phyloP scores from a whole-genome alignment of 257 asterid species.

The Solanum dulcamara region DNA sequence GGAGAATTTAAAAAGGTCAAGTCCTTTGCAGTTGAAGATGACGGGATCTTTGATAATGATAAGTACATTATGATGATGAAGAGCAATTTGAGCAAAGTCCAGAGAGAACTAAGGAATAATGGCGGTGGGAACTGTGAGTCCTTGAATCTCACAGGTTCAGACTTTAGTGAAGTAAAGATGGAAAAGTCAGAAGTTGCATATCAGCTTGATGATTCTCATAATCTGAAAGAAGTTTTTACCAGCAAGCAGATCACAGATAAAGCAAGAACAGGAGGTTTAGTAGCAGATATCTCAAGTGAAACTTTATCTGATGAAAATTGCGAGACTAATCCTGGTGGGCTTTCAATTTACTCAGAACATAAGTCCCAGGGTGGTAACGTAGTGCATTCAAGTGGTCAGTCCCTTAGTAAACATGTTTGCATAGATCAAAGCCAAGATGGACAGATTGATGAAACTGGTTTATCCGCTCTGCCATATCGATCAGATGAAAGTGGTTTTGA shows the following conservation, averaged over 20 bases:
- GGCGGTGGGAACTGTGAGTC: constrained; percentile 7
- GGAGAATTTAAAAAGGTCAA: constrained; percentile 13
- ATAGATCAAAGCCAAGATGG: constrained; percentile 14
- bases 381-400: constrained; percentile 15
- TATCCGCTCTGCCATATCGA: constrained; percentile 6
- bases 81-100: constrained; percentile 14
- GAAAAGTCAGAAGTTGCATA: constrained; percentile 17
- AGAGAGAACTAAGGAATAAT: constrained; percentile 11
- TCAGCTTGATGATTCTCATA: constrained; percentile 9
- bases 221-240: constrained; percentile 9
- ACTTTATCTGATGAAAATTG: constrained; percentile 11
- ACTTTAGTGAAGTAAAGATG: constrained; percentile 7
- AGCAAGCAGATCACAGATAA: constrained; percentile 8
- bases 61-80: constrained; percentile 7
- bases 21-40: constrained; percentile 17
- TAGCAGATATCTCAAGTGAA: constrained; percentile 15
- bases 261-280: constrained; percentile 9
- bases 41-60: constrained; percentile 12
- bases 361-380: constrained; percentile 4
- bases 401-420: constrained; percentile 15
- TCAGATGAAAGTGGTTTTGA: constrained; percentile 11
- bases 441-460: constrained; percentile 11
- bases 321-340: constrained; percentile 2
- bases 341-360: constrained; percentile 8
- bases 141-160: constrained; percentile 6